Evolutionary conservation across 1,139 yeast genomes (phyloP).

Genomic region (Hyphopichia pseudoburtonii): DNA sequence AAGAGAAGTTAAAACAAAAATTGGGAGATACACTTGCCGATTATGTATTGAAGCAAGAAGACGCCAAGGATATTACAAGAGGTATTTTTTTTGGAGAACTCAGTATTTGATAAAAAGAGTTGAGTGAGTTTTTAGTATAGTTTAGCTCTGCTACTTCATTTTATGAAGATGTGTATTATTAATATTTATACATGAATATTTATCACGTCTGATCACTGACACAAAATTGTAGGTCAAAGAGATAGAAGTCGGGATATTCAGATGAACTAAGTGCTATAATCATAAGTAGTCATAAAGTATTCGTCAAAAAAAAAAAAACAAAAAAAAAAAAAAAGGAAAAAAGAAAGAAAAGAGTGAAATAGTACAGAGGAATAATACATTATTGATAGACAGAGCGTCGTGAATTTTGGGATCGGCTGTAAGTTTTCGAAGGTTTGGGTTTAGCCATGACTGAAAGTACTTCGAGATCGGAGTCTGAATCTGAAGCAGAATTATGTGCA

Average conservation of each 20-base stretch:
- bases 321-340: not conserved
- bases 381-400: not conserved
- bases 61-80: conserved; percentile 55
- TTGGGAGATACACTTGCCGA: conserved; percentile 62
- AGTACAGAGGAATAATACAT: too few relatives aligned
- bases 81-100: conserved; percentile 80
- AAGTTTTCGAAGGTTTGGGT: not conserved
- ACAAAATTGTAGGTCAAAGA: too few relatives aligned
- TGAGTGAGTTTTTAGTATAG: too few relatives aligned
- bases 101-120: conserved; percentile 2
- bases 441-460: not conserved
- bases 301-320: not conserved
- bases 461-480: conserved; percentile 4
- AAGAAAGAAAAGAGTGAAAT: not conserved
- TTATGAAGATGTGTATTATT: conserved; percentile 13
- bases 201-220: too few relatives aligned
- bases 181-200: conserved; percentile 6
- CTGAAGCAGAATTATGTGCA: not conserved
- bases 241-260: too few relatives aligned
- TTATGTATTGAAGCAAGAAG: conserved; percentile 49
- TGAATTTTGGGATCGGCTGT: not conserved
- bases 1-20: conserved; percentile 50
- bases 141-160: too few relatives aligned
- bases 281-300: not conserved
- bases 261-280: not conserved